Evolutionary conservation across 192 early-diverging fungal species (phyloP).

Genomic region (Coemansia sp.): DNA sequence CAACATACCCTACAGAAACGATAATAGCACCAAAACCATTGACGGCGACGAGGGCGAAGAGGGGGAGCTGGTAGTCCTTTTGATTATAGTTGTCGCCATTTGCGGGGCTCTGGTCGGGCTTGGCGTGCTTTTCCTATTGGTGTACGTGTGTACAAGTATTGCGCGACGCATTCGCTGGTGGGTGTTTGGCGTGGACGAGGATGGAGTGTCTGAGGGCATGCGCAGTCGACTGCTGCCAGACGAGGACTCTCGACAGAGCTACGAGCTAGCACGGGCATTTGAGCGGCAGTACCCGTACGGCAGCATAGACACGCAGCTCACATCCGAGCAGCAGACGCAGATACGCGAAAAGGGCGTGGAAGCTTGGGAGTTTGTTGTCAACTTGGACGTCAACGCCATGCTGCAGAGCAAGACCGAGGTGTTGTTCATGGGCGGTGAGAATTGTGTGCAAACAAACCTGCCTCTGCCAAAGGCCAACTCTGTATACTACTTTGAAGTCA

Average conservation of each 20-base stretch:
- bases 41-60: constrained; percentile 18
- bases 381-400: constrained; percentile 61
- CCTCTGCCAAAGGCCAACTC: constrained; percentile 77
- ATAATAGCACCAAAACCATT: not conserved
- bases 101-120: constrained; percentile 40
- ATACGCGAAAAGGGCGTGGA: constrained; percentile 82
- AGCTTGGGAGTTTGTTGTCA: constrained; percentile 80
- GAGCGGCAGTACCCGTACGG: constrained; percentile 72
- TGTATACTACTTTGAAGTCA: constrained; percentile 83
- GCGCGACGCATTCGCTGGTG: constrained; percentile 25
- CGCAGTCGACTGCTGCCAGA: constrained; percentile 48
- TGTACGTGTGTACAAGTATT: constrained; percentile 19
- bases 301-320: constrained; percentile 74
- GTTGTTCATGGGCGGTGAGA: constrained; percentile 68
- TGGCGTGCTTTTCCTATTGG: constrained; percentile 29
- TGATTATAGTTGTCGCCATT: constrained; percentile 40
- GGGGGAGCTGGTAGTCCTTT: constrained; percentile 32
- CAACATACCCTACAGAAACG: not conserved
- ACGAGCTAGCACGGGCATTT: constrained; percentile 60
- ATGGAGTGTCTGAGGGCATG: constrained; percentile 47
- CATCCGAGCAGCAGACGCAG: constrained; percentile 68
- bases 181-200: constrained; percentile 42
- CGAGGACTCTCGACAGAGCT: constrained; percentile 56
- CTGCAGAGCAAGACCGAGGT: constrained; percentile 73
- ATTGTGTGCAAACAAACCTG: constrained; percentile 77